These are phyloP conservation scores for Fomes fomentarius DNA, from an alignment of 1,284 basidiomycete species.

Conservation along the genomic window DNA sequence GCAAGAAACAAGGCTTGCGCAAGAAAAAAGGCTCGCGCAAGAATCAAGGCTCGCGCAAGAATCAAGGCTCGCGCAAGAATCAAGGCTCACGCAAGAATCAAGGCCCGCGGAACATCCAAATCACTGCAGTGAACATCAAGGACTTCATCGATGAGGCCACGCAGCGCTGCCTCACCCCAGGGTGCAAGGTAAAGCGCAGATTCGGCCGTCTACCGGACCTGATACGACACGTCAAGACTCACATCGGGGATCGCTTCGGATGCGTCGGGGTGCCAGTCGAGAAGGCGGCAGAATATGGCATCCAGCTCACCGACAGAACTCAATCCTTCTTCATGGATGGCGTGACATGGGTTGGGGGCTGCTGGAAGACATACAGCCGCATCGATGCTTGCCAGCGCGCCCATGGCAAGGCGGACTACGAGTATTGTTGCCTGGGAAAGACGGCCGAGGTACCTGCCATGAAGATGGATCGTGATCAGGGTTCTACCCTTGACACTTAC, in stretches of 20 bases:
- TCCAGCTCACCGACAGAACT: background rate
- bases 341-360: constrained; percentile 42
- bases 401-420: no score
- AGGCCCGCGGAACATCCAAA: background rate
- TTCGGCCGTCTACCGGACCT: constrained; percentile 52
- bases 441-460: no score
- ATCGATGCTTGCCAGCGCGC: constrained; percentile 54
- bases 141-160: background rate
- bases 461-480: no score
- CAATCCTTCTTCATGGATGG: background rate
- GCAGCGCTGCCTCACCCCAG: constrained; percentile 14
- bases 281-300: background rate
- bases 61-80: no score
- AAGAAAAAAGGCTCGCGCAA: no score
- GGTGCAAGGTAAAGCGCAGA: constrained; percentile 35
- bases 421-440: no score
- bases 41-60: no score
- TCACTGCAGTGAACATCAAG: background rate
- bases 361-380: constrained; percentile 53
- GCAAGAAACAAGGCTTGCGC: no score
- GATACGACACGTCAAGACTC: constrained; percentile 54
- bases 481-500: no score
- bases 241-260: constrained; percentile 29
- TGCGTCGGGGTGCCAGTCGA: constrained; percentile 7
- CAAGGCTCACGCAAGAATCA: no score